Evolutionary conservation across 768 basidiomycete genomes (phyloP).

Genomic region (Auriscalpium vulgare): DNA sequence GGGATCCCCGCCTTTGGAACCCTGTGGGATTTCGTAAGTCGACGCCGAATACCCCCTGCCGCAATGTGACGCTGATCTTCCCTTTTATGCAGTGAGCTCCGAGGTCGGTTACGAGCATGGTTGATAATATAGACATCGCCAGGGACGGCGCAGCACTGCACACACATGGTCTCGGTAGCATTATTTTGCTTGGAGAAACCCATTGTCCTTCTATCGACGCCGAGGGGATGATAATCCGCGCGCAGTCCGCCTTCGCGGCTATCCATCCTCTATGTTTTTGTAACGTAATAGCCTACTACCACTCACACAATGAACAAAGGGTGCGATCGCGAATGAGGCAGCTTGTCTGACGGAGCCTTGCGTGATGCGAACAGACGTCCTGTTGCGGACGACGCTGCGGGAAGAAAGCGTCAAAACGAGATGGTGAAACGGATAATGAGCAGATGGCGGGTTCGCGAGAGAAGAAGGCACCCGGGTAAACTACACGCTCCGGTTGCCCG

Average conservation of each 20-base stretch:
- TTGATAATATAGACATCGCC: not conserved
- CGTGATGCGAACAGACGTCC: not conserved
- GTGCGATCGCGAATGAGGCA: not conserved
- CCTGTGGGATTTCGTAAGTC: constrained; percentile 16
- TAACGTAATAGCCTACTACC: not conserved
- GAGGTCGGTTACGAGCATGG: not conserved
- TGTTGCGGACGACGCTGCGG: not conserved
- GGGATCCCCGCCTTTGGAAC: constrained; percentile 32
- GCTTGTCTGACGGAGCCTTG: not conserved
- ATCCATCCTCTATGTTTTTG: not conserved
- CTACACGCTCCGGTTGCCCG: no score
- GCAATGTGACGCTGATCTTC: not conserved
- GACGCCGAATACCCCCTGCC: not conserved
- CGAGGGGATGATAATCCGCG: not conserved
- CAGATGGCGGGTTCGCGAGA: not conserved
- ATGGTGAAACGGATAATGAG: not conserved
- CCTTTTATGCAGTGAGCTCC: constrained; percentile 1
- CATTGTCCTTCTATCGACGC: not conserved
- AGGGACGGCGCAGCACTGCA: not conserved
- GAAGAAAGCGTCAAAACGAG: not conserved
- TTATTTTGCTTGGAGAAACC: not conserved
- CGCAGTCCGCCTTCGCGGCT: not conserved
- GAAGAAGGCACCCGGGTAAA: not conserved
- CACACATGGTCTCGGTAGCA: not conserved
- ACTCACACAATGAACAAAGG: not conserved